Evolutionary conservation across 371 early-diverging fungal genomes (phyloP).

Genomic region (Actinomortierella wolfii): DNA sequence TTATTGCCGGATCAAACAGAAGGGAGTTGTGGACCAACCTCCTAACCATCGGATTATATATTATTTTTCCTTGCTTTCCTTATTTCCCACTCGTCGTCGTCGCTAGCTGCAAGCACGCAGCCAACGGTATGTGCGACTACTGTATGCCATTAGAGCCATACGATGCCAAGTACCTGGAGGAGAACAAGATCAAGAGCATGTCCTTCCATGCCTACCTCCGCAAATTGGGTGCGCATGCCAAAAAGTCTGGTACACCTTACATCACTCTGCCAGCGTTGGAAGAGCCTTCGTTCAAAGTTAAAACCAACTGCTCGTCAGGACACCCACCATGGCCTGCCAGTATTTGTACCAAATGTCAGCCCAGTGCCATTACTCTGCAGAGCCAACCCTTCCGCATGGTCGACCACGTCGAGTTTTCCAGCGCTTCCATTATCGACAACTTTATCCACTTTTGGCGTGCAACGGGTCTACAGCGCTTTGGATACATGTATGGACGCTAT

Average conservation of each 20-base stretch:
- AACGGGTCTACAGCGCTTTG: slow-evolving; percentile 91
- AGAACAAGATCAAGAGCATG: slow-evolving; percentile 96
- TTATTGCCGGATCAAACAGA: neutral
- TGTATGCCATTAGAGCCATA: slow-evolving; percentile 97
- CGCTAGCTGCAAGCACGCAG: slow-evolving; percentile 90
- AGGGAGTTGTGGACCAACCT: too few relatives aligned
- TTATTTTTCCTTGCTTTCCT: neutral
- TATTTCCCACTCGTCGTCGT: slow-evolving; percentile 2
- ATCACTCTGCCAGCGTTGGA: slow-evolving; percentile 81
- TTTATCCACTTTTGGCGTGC: slow-evolving; percentile 90
- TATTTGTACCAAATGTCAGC: slow-evolving; percentile 98
- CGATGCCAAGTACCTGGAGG: slow-evolving; percentile 82
- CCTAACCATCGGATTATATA: neutral
- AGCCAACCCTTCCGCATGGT: slow-evolving; percentile 95
- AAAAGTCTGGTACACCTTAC: slow-evolving; percentile 56
- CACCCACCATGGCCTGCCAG: slow-evolving; percentile 94
- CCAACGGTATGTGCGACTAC: slow-evolving; percentile 96
- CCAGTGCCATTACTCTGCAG: slow-evolving; percentile 90
- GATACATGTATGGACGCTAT: slow-evolving; percentile 94
- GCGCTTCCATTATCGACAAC: slow-evolving; percentile 80
- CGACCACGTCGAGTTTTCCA: slow-evolving; percentile 99
- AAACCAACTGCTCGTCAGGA: slow-evolving; percentile 77
- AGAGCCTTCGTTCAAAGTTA: slow-evolving; percentile 79
- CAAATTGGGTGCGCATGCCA: slow-evolving; percentile 69
- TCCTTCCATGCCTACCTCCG: slow-evolving; percentile 94